phyloP scores from a whole-genome alignment of 2,329 filamentous ascomycete species.

The Cladophialophora yegresii region DNA sequence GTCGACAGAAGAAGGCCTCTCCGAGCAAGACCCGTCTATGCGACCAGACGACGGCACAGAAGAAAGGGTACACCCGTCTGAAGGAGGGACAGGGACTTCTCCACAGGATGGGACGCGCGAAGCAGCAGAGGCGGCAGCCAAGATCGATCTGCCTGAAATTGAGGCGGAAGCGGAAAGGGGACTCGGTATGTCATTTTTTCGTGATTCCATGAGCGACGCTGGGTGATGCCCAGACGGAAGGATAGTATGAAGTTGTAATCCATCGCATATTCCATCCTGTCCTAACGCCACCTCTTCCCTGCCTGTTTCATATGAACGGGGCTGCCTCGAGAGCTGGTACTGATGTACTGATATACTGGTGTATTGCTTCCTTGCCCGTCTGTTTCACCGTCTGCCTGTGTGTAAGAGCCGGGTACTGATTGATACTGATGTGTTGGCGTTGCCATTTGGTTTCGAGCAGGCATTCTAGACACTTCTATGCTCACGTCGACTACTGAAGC shows the following conservation, averaged over 20 bases:
- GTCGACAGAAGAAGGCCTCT: constrained; percentile 6
- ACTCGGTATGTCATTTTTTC: constrained; percentile 33
- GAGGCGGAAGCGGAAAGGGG: constrained; percentile 77
- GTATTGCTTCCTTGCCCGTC: too few relatives aligned
- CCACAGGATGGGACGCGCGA: constrained; percentile 13
- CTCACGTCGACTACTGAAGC: not conserved
- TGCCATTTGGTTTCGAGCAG: too few relatives aligned
- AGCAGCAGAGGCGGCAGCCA: constrained; percentile 3
- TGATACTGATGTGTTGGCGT: too few relatives aligned
- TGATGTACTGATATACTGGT: too few relatives aligned
- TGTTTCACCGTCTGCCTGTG: too few relatives aligned
- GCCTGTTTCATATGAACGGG: too few relatives aligned
- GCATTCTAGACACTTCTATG: constrained; percentile 14
- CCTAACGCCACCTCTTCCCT: not conserved
- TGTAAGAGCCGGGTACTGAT: too few relatives aligned
- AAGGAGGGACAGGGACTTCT: constrained; percentile 19
- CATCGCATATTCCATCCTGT: not conserved
- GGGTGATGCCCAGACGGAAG: constrained; percentile 15
- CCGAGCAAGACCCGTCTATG: constrained; percentile 19
- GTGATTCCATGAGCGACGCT: constrained; percentile 17
- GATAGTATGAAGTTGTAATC: constrained; percentile 4
- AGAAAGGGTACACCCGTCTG: constrained; percentile 20
- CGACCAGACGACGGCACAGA: constrained; percentile 30
- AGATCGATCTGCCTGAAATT: constrained; percentile 57
- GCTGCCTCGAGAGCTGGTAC: constrained; percentile 2